Evolutionary conservation across 345 rosid genomes (phyloP).

Genomic region (rapeseed (Brassica napus)): Da-Ae NC_063441.1:14822001-14822500

Average conservation of each 20-base stretch:
- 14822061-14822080: constrained; percentile 4
- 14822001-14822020: too few relatives aligned
- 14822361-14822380: too few relatives aligned
- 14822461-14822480: not conserved
- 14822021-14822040: too few relatives aligned
- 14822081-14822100: not conserved
- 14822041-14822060: not conserved
- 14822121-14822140: constrained; percentile 27
- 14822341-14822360: too few relatives aligned
- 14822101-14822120: constrained; percentile 28
- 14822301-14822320: not conserved
- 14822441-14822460: too few relatives aligned
- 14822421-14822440: too few relatives aligned
- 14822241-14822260: constrained; percentile 13
- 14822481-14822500: constrained; percentile 33
- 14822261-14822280: not conserved
- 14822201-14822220: not conserved
- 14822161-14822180: constrained; percentile 2
- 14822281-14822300: not conserved
- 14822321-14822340: too few relatives aligned
- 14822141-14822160: constrained; percentile 17
- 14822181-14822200: not conserved
- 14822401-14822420: too few relatives aligned
- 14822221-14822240: not conserved
- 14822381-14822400: too few relatives aligned